Base-by-base conservation (phyloP, 331 rosid genomes). In the Rhamnella rubrinervis region DNA sequence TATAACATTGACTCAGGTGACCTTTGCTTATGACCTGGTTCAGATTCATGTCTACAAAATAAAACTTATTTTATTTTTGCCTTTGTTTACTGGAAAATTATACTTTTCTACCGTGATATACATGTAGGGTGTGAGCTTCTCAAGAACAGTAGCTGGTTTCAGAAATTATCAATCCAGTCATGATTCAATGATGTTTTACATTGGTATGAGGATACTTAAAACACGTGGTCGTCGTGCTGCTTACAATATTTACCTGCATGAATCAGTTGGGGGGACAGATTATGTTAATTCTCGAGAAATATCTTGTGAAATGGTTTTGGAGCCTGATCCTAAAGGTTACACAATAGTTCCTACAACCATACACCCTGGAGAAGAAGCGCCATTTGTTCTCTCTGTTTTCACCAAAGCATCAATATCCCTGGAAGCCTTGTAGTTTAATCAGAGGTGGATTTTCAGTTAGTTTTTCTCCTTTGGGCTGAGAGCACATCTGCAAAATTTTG, bases 311-410 rank as follows among this genome's bases (percentile, higher is more conserved):
- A 95, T 95, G 97, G 99, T 95, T 80, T 72, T 95, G 76, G 99
- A 95, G 61, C 99, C 99, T n/a, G 99, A 95, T 75, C 99, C 97
- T 18, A 95, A 83, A 87, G 99, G 99, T 80, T 95, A 95, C 77
- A 95, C 99, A 23, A 95, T 95, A 72, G 95, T 95, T 72, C 99
- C 99, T 67, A 91, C 99, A 40, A 95, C 99, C 19, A 95, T 95
- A 78, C 99, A 95, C 81, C 99, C 99, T 19, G 96, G 95, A 49
- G 97, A 95, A 86, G 99, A 95, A 89, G 99, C 99, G 38, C 99
- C 99, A 12, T 95, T 95, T 72, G 97, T 95, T 71, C 97, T 95
- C 52, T 95, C 96, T 59, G 97, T 95, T 76, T 95, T 95, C 87
- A 95, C 99, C 41, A 95, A 95, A 81, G 99, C 99, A 70, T 91